These are phyloP conservation scores for Colletotrichum kahawae DNA, from an alignment of 2,329 filamentous ascomycete species.

Conservation along the genomic window DNA sequence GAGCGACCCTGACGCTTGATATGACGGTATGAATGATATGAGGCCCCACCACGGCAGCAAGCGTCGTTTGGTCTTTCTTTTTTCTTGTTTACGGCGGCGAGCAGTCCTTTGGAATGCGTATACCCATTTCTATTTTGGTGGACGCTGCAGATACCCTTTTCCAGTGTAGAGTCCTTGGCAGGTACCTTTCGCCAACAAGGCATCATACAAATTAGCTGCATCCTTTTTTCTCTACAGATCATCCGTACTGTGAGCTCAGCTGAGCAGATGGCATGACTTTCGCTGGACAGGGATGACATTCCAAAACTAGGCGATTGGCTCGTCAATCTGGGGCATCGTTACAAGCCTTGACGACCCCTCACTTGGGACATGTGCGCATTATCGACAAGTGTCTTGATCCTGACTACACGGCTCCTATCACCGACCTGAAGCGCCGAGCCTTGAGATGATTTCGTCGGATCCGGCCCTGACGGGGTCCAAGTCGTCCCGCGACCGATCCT, in stretches of 20 bases:
- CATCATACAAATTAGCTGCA: neutral
- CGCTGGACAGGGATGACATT: neutral
- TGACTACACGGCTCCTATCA: neutral
- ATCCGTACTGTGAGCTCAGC: neutral
- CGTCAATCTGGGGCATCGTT: neutral
- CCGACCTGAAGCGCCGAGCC: neutral
- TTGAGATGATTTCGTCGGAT: neutral
- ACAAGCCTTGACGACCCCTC: neutral
- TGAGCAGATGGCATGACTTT: neutral
- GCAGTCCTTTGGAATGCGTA: constrained; percentile 5
- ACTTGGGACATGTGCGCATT: neutral
- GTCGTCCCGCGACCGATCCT: neutral
- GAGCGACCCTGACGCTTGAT: constrained; percentile 43
- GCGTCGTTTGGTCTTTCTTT: neutral
- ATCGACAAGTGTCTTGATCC: neutral
- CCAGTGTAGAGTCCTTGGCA: neutral
- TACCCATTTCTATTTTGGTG: constrained; percentile 7
- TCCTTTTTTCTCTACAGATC: neutral
- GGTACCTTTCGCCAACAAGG: neutral
- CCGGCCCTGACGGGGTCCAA: neutral
- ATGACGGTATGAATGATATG: neutral
- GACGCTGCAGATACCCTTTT: constrained; percentile 7
- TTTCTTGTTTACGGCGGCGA: neutral
- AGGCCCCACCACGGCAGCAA: neutral
- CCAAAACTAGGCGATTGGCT: neutral